Conservation (phyloP, 2,329 filamentous ascomycete genomes). For the Akanthomyces uredinophilus region DNA sequence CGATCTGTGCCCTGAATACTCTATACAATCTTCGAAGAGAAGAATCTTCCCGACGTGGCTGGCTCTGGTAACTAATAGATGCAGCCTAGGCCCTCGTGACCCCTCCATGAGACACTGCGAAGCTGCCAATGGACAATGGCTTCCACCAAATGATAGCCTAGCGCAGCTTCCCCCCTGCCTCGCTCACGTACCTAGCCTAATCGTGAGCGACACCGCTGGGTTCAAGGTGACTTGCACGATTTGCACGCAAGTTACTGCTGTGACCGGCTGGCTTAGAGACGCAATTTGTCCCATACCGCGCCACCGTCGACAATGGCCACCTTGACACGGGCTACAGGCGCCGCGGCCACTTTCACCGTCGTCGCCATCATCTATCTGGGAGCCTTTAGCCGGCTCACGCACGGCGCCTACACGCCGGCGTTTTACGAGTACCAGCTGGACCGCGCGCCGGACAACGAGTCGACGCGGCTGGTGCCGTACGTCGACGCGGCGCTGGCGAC, state of each 20-base stretch:
- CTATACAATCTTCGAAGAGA: no score
- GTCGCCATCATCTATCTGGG: constrained; percentile 17
- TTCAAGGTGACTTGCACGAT: not conserved
- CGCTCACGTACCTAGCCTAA: not conserved
- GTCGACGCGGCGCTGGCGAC: constrained; percentile 17
- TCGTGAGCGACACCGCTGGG: not conserved
- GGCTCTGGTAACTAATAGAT: no score
- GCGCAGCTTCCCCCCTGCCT: not conserved
- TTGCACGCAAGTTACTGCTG: not conserved
- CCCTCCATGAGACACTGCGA: not conserved
- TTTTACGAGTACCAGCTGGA: constrained; percentile 23
- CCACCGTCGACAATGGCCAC: not conserved
- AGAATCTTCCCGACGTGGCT: not conserved
- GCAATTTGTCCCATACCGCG: not conserved
- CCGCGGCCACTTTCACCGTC: not conserved
- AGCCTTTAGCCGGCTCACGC: constrained; percentile 21
- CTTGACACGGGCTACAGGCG: not conserved
- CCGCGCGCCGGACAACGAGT: constrained; percentile 20
- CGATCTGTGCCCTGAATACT: not conserved
- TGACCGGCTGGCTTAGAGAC: not conserved
- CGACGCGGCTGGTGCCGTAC: constrained; percentile 18
- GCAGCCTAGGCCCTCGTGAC: not conserved
- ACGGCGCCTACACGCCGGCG: constrained; percentile 20
- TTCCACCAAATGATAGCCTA: not conserved
- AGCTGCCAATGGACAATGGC: not conserved